Conservation (phyloP, 208 protist genomes). For the Blastocrithidia nonstop region DNA sequence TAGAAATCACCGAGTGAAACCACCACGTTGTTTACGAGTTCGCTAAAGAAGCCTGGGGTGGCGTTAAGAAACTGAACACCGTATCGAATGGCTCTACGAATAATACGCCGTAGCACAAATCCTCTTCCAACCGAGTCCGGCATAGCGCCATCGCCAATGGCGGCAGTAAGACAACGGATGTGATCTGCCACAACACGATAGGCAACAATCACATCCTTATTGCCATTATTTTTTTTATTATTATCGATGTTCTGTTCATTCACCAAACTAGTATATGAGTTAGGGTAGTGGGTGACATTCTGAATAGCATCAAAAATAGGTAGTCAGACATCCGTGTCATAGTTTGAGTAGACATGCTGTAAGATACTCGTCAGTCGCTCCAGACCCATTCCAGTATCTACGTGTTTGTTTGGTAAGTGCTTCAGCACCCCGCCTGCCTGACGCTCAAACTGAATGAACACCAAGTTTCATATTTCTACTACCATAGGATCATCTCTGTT, state of each 20-base stretch:
- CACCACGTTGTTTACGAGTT: conserved; percentile 87
- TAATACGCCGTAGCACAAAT: conserved; percentile 96
- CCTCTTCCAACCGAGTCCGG: conserved; percentile 89
- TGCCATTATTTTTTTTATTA: no score
- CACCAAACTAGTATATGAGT: conserved; percentile 76
- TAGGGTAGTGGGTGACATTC: conserved; percentile 72
- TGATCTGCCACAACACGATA: conserved; percentile 99
- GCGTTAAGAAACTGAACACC: conserved; percentile 90
- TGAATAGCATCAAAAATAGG: conserved; percentile 96
- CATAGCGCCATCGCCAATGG: conserved; percentile 94
- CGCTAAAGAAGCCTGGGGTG: conserved; percentile 87
- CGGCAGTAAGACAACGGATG: conserved; percentile 96
- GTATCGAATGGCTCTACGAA: conserved; percentile 95
- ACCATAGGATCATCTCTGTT: conserved; percentile 98
- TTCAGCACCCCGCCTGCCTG: conserved; percentile 76
- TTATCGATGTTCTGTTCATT: conserved; percentile 75
- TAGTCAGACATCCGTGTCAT: conserved; percentile 97
- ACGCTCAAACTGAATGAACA: conserved; percentile 98
- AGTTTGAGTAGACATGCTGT: conserved; percentile 95
- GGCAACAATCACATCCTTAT: no score
- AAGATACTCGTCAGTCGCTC: conserved; percentile 95
- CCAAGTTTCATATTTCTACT: conserved; percentile 99
- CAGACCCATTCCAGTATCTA: conserved; percentile 98
- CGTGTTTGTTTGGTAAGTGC: conserved; percentile 84
- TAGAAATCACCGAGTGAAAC: conserved; percentile 86